Conservation (phyloP, 1,284 basidiomycete genomes). For the Trichosporon sp. region DNA sequence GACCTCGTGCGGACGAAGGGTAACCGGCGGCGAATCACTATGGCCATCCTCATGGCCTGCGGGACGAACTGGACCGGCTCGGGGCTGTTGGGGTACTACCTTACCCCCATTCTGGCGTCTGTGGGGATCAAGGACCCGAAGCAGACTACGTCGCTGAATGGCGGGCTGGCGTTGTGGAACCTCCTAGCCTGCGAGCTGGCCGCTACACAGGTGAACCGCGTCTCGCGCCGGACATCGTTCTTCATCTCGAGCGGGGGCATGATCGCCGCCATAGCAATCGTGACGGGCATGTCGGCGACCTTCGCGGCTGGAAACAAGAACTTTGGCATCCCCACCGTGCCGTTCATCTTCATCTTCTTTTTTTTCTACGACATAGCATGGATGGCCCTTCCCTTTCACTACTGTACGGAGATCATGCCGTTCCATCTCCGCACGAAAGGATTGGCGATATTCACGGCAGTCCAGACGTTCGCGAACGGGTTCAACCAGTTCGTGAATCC, state of each 20-base stretch:
- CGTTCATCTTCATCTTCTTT: conserved; percentile 19
- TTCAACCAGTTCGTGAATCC: conserved; percentile 21
- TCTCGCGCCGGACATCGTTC: conserved; percentile 19
- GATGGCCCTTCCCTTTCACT: conserved; percentile 12
- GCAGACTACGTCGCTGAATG: conserved; percentile 26
- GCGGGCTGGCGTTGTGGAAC: conserved; percentile 20
- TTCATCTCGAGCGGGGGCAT: conserved; percentile 20
- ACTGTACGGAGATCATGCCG: conserved; percentile 12
- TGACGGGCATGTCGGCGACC: conserved; percentile 16
- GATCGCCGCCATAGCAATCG: conserved; percentile 11
- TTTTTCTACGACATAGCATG: conserved; percentile 15
- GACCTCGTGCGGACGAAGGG: conserved; percentile 39
- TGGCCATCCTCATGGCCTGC: conserved; percentile 4
- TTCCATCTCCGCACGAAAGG: conserved; percentile 20
- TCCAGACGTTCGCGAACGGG: conserved; percentile 9
- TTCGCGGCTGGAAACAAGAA: conserved; percentile 12
- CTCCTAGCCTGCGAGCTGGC: conserved; percentile 12
- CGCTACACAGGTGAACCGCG: conserved; percentile 5
- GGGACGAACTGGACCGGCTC: conserved; percentile 24
- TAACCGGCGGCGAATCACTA: conserved; percentile 47
- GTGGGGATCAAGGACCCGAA: conserved; percentile 28
- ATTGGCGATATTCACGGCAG: conserved; percentile 14
- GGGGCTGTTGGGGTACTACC: conserved; percentile 29
- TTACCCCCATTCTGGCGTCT: conserved; percentile 23
- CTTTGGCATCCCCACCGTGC: conserved; percentile 15